phyloP scores from a whole-genome alignment of 495 filamentous ascomycete genomes.

The Tuber magnatum region DNA sequence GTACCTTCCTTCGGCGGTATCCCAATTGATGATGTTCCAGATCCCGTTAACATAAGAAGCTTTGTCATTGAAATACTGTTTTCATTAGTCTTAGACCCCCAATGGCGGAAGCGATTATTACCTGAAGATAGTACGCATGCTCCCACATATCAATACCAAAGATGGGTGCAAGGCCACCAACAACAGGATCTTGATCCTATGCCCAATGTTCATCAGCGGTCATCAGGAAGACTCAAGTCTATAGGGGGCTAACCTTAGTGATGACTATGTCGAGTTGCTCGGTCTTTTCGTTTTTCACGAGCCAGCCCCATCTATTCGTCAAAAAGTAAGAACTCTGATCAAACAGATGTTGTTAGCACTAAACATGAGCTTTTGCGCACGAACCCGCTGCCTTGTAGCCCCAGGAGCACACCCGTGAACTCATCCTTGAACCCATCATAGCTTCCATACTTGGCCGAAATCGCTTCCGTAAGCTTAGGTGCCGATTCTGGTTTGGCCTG shows the following conservation, averaged over 20 bases:
- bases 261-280: constrained; percentile 70
- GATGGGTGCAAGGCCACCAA: constrained; percentile 68
- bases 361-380: neutral
- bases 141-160: constrained; percentile 98
- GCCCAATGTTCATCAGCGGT: neutral
- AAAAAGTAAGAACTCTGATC: neutral
- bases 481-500: constrained; percentile 49
- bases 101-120: neutral
- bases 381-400: constrained; percentile 76
- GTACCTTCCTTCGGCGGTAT: constrained; percentile 80
- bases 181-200: constrained; percentile 80
- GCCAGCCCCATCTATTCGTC: constrained; percentile 65
- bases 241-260: constrained; percentile 48
- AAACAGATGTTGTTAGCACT: neutral
- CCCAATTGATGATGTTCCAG: constrained; percentile 98
- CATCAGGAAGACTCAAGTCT: neutral
- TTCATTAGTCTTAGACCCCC: constrained; percentile 49
- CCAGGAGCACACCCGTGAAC: constrained; percentile 71
- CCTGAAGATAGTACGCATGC: constrained; percentile 63
- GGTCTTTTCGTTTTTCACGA: constrained; percentile 79
- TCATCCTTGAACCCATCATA: constrained; percentile 66
- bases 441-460: constrained; percentile 67
- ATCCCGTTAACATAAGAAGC: constrained; percentile 91
- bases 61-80: constrained; percentile 84
- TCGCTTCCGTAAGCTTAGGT: constrained; percentile 53